Base-by-base conservation (phyloP, 2,329 filamentous ascomycete genomes). In the Capronia epimyces region DNA sequence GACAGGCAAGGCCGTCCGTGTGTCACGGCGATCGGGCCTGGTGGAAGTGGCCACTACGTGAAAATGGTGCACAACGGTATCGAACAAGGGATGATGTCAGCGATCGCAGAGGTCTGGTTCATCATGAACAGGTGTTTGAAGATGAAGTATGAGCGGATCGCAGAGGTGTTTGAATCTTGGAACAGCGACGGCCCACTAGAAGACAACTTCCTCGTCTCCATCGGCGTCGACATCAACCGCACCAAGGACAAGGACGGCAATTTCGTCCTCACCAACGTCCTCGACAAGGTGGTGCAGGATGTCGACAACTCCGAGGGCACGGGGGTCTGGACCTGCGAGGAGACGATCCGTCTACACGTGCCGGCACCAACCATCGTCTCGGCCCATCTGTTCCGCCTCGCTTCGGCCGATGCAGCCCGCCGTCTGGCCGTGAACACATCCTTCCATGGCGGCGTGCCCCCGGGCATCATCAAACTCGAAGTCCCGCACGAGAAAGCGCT, bases 11-110 rank as follows among this genome's bases (percentile, higher is more conserved):
- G 79, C 1, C 75, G 71, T 9, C 75, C 82, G 1, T 87, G 83
- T 58, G 80, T 84, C 0, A 77, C 70, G 0, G 71, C 75, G 21
- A 73, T 83, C 41, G 83, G 84, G 0, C 76, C 77, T 1, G 78
- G 78, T 0, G 83, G 83, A 1, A 75, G 78, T 1, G 84, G 84
- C 0, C 83, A 87, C 64, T 87, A 83, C 61, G 81, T 86, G 34
- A 87, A 88, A 70, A 87, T 87, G 82, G 75, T 86, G 3, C 84
- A 87, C 63, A 86, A 87, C 57, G 83, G 83, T 1, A 86, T 87
- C 53, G 83, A 87, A 63, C 82, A 86, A 54, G 83, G 82, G 1
- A 84, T 87, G 79, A 78, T 87, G 70, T 78, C 68, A 46, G 73
- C 76, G 0, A 73, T 86, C 4, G 77, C 77, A 12, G 84, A 87